Evolutionary conservation across 169 alveolate species (phyloP).

Genomic region (Plasmodium relictum): DNA sequence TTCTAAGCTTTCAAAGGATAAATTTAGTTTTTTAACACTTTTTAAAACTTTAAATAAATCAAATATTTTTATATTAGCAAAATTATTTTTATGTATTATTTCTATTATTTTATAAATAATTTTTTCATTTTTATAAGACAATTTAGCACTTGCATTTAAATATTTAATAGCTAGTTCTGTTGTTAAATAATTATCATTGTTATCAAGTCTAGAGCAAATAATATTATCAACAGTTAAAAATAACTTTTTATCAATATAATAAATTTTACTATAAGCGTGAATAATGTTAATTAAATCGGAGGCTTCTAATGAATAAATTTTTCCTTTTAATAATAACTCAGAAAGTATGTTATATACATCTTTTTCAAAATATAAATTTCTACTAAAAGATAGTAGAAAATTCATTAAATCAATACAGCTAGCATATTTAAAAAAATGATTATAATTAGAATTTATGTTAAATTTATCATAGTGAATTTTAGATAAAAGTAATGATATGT

Average conservation of each 20-base stretch:
- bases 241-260: slow-evolving; percentile 42
- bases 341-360: slow-evolving; percentile 42
- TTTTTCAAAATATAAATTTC: slow-evolving; percentile 42
- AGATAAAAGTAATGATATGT: slow-evolving; percentile 41
- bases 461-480: slow-evolving; percentile 29
- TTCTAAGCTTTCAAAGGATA: slow-evolving; percentile 36
- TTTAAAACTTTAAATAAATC: slow-evolving; percentile 57
- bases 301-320: slow-evolving; percentile 26
- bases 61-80: slow-evolving; percentile 47
- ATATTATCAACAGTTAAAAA: slow-evolving; percentile 47
- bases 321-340: slow-evolving; percentile 10
- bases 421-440: slow-evolving; percentile 16
- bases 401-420: slow-evolving; percentile 51
- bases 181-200: slow-evolving; percentile 32
- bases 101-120: slow-evolving; percentile 56
- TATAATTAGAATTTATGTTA: slow-evolving; percentile 7
- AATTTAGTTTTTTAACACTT: slow-evolving; percentile 35
- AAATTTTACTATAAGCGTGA: slow-evolving; percentile 72
- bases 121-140: slow-evolving; percentile 53
- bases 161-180: slow-evolving; percentile 61
- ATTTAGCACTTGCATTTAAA: slow-evolving; percentile 53
- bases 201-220: slow-evolving; percentile 23
- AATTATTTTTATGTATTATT: slow-evolving; percentile 51
- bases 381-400: slow-evolving; percentile 32
- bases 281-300: slow-evolving; percentile 56